phyloP scores from a whole-genome alignment of 805 yeast species.

The Yarrowia alimentaria region DNA sequence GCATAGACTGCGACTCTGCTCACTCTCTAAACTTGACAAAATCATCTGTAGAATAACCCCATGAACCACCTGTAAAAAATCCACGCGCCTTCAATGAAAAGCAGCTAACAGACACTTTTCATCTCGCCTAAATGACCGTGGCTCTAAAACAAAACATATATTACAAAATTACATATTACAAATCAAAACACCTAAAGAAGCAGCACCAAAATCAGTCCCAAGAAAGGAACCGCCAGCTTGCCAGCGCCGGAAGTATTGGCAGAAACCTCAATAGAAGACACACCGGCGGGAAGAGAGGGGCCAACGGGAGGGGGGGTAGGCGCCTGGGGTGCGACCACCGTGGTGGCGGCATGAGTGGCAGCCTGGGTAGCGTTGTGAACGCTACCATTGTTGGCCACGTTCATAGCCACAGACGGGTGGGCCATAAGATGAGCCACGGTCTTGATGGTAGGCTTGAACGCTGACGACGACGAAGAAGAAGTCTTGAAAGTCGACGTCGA shows the following conservation, averaged over 20 bases:
- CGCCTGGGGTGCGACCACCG: slow-evolving; percentile 4
- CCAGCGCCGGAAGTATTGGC: slow-evolving; percentile 10
- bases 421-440: slow-evolving; percentile 8
- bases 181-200: slow-evolving; percentile 7
- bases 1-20: no score
- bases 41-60: no score
- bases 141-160: neutral
- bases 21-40: no score
- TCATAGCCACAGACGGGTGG: slow-evolving; percentile 13
- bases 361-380: neutral
- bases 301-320: slow-evolving; percentile 9
- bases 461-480: slow-evolving; percentile 4
- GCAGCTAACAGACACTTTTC: no score
- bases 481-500: slow-evolving; percentile 1
- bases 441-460: slow-evolving; percentile 19
- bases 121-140: no score
- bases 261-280: neutral
- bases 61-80: no score
- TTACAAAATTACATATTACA: slow-evolving; percentile 11
- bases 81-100: no score
- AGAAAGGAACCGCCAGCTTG: slow-evolving; percentile 11
- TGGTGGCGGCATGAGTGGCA: neutral
- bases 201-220: neutral
- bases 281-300: slow-evolving; percentile 1
- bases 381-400: slow-evolving; percentile 20